A percentile compares a stretch with the other conserved stretches of the same genome.
Evolutionary conservation across 371 early-diverging fungal genomes (phyloP).

Genomic region (Funneliformis caledonium): DNA sequence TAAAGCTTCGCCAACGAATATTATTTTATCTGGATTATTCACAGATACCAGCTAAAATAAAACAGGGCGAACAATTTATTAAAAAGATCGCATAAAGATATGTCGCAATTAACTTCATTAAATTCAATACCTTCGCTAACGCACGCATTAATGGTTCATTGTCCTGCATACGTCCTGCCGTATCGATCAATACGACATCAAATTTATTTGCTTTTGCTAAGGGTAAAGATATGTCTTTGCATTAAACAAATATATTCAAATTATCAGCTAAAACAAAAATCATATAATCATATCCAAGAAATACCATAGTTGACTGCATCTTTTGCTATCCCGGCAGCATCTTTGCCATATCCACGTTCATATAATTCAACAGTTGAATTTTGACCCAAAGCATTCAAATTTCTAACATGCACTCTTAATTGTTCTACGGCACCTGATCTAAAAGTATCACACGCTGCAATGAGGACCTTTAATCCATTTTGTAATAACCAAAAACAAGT

Average conservation of each 20-base stretch:
- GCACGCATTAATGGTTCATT: constrained; percentile 98
- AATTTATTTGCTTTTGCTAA: constrained; percentile 69
- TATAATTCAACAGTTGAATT: constrained; percentile 85
- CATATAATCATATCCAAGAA: constrained; percentile 1
- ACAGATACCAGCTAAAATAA: constrained; percentile 77
- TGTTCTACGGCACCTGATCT: constrained; percentile 99
- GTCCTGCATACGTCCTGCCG: constrained; percentile 99
- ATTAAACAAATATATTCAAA: not conserved
- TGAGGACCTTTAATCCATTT: constrained; percentile 89
- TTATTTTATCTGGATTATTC: constrained; percentile 96
- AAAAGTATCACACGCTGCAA: constrained; percentile 99
- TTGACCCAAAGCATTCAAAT: constrained; percentile 82
- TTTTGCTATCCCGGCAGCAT: constrained; percentile 97
- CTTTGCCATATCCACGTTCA: constrained; percentile 99
- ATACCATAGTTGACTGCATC: constrained; percentile 91
- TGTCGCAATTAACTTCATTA: not conserved
- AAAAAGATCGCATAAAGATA: not conserved
- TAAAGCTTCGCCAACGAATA: constrained; percentile 99
- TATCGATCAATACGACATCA: constrained; percentile 99
- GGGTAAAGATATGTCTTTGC: not conserved
- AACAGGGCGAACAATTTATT: not conserved
- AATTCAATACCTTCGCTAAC: constrained; percentile 75
- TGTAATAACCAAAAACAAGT: constrained; percentile 98
- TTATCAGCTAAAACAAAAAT: not conserved
- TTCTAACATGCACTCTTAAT: constrained; percentile 91